Evolutionary conservation across 2,329 filamentous ascomycete species (phyloP), one percentile per base, ranked within the genome.

Genomic region (Didymella lethalis): DNA sequence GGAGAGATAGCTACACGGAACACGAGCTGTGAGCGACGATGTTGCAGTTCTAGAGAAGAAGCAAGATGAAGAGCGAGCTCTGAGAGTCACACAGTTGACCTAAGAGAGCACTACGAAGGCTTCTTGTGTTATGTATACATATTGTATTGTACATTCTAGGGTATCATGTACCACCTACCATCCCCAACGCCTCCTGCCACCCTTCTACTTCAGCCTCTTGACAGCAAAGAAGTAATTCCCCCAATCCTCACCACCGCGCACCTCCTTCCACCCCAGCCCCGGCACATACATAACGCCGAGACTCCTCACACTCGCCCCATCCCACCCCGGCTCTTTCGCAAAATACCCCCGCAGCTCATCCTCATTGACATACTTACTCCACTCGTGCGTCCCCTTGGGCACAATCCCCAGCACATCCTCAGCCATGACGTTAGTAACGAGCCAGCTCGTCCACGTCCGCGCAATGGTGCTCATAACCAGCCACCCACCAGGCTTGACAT

Each of bases 221-320:
- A 97, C 88, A 8, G 86, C 95, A 76, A 97, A 96, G 78, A 99
- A 98, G 80, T 98, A 99, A 77, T 99, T 99, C 10, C 94, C 94
- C 72, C 92, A 87, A 72, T 86, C 87, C 80, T 98, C 94, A 69
- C 92, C 90, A 2, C 92, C 91, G 25, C 79, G 77, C 4, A 97
- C 88, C 75, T 92, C 86, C 79, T 85, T 93, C 95, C 95, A 98
- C 3, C 95, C 95, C 44, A 97, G 57, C 0, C 92, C 93, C 0
- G 95, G 95, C 54, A 98, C 84, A 81, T 97, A 99, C 47, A 97
- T 83, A 8, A 96, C 92, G 0, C 95, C 95, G 83, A 91, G 88
- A 62, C 89, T 84, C 70, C 81, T 80, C 38, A 83, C 83, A 69
- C 80, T 80, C 41, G 83, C 83, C 1, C 79, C 82, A 4, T 68